phyloP scores from a whole-genome alignment of 2,329 filamentous ascomycete genomes.

The Pseudogymnoascus destructans region DNA sequence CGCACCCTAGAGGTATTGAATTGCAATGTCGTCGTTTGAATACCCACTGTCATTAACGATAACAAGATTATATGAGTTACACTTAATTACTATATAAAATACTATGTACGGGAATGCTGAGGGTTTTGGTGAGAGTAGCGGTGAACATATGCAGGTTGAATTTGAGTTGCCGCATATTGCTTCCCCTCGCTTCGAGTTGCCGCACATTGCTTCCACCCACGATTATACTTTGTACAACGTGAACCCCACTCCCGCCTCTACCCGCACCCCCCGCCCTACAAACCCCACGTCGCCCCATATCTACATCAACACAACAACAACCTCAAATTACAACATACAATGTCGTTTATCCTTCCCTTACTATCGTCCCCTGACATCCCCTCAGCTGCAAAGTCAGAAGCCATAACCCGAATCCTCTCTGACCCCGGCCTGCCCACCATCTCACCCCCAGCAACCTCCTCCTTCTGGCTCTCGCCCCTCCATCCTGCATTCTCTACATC shows the following conservation, averaged over 20 bases:
- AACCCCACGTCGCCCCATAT: neutral
- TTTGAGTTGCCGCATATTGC: too few relatives aligned
- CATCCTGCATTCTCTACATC: slow-evolving; percentile 29
- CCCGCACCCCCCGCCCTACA: neutral
- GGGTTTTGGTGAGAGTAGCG: too few relatives aligned
- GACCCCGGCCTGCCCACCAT: slow-evolving; percentile 32
- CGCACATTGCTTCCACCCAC: too few relatives aligned
- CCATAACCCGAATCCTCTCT: slow-evolving; percentile 19
- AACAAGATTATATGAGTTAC: too few relatives aligned
- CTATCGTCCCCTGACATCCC: neutral
- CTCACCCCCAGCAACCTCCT: slow-evolving; percentile 25
- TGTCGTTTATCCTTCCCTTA: neutral
- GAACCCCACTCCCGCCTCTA: neutral
- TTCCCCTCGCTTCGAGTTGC: too few relatives aligned
- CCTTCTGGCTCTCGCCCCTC: slow-evolving; percentile 36
- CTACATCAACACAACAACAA: neutral
- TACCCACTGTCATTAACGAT: too few relatives aligned
- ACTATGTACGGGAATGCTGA: too few relatives aligned
- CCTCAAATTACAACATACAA: neutral
- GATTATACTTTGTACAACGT: neutral
- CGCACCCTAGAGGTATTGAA: too few relatives aligned
- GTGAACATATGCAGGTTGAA: too few relatives aligned
- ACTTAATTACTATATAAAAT: too few relatives aligned
- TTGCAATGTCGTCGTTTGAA: too few relatives aligned
- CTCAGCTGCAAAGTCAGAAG: neutral